Evolutionary conservation across 768 basidiomycete genomes (phyloP).

Genomic region (Kwoniella mangroviensis): DNA sequence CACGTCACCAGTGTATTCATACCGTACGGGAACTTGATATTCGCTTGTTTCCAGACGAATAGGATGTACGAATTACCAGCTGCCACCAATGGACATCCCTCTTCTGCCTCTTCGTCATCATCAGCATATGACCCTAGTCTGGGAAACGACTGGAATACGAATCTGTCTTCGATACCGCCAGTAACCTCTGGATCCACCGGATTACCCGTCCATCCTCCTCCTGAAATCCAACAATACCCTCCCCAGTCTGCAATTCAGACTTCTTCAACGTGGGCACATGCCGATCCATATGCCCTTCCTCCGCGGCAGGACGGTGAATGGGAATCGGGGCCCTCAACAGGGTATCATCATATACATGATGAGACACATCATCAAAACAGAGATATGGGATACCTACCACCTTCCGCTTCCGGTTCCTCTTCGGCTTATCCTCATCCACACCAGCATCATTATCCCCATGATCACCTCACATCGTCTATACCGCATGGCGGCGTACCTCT

Average conservation of each 20-base stretch:
- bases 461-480: conserved; percentile 13
- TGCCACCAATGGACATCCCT: neutral
- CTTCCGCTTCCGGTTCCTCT: neutral
- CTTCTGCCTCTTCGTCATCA: neutral
- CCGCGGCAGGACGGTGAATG: conserved; percentile 1
- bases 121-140: neutral
- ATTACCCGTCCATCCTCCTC: neutral
- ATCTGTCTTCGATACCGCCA: neutral
- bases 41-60: conserved; percentile 56
- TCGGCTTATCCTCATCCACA: conserved; percentile 4
- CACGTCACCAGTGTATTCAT: conserved; percentile 56
- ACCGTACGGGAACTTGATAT: conserved; percentile 54
- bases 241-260: neutral
- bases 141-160: conserved; percentile 7
- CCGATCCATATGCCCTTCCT: conserved; percentile 2
- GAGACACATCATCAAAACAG: neutral
- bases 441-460: conserved; percentile 5
- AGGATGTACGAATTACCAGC: conserved; percentile 33
- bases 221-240: neutral
- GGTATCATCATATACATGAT: neutral
- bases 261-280: neutral
- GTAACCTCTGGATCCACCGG: neutral
- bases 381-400: neutral
- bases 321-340: conserved; percentile 9
- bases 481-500: neutral